Evolutionary conservation across 2,329 filamentous ascomycete species (phyloP), one percentile per base, ranked within the genome.

Genomic region (Trichoderma cornu-damae): DNA sequence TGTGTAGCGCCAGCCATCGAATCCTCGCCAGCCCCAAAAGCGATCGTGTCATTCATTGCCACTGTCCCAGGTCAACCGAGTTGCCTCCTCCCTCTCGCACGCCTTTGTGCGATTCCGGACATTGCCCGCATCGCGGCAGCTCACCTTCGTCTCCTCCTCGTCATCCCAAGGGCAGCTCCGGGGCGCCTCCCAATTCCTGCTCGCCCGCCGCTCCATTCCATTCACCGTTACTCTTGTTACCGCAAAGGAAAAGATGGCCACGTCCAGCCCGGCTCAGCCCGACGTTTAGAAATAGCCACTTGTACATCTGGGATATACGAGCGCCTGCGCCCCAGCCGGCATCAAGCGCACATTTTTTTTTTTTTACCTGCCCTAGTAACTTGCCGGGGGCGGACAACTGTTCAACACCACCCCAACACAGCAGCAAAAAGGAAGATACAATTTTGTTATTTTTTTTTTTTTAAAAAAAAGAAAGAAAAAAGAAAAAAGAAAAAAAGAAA

Each of bases 271-370:
- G 49, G 48, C 48, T 32, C 48, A 48, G 57, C 43, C 57, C 57
- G 57, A 58, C 57, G 35, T 54, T 38, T 58, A 47, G n/a, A 37
- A 54, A 48, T 53, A 54, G 42, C 49, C 49, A 28, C 14, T 24
- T n/a, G 26, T 32, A 54, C 52, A 18, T 55, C 24, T 37, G 42
- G n/a, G n/a, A 55, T 30, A 55, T 30, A 55, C 52, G 52, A 38
- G 52, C 20, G 30, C 52, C 26, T 7, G 14, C 28, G 9, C 28
- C 40, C n/a, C 49, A 42, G 34, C 49, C 22, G 8, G 37, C 49
- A 34, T 14, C 18, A 38, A 37, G 42, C 47, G 47, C 51, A n/a
- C n/a, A n/a, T n/a, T n/a, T n/a, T n/a, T n/a, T n/a, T n/a, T n/a
- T n/a, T n/a, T n/a, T n/a, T n/a, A n/a, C n/a, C n/a, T n/a, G n/a